A percentile compares a stretch with the other conserved stretches of the same genome.
phyloP scores from a whole-genome alignment of 768 basidiomycete species.

The Auriscalpium orientale region DNA sequence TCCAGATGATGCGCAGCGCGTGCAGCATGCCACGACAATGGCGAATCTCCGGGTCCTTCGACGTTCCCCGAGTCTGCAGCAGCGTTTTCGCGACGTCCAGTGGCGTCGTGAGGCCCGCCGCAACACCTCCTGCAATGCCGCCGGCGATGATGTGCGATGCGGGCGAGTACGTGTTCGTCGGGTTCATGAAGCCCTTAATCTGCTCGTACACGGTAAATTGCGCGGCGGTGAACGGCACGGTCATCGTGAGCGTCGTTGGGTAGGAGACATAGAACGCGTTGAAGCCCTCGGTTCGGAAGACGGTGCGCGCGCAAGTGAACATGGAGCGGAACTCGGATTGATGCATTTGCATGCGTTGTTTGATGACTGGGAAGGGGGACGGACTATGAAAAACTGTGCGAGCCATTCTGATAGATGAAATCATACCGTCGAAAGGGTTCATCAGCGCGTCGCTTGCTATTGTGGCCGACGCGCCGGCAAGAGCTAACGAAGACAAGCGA shows the following conservation, averaged over 20 bases:
- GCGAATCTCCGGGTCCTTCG: conserved; percentile 78
- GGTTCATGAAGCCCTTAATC: conserved; percentile 80
- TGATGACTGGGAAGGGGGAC: conserved; percentile 66
- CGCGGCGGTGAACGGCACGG: conserved; percentile 96
- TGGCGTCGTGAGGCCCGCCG: conserved; percentile 93
- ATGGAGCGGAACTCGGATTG: conserved; percentile 88
- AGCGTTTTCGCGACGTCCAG: conserved; percentile 97
- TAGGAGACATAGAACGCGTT: conserved; percentile 96
- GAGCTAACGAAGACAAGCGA: conserved; percentile 39
- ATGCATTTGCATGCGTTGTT: conserved; percentile 98
- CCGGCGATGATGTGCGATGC: conserved; percentile 87
- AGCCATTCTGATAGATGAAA: neutral
- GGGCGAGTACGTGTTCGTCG: conserved; percentile 84
- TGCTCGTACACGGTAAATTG: conserved; percentile 97
- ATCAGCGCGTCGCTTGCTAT: conserved; percentile 95
- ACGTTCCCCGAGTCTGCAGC: conserved; percentile 89
- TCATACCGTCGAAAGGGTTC: conserved; percentile 98
- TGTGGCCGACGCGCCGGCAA: conserved; percentile 92
- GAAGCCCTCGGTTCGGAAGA: conserved; percentile 82
- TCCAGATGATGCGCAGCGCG: conserved; percentile 85
- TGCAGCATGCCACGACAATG: conserved; percentile 78
- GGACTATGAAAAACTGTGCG: conserved; percentile 5
- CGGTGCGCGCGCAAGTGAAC: conserved; percentile 73
- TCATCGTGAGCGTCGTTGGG: conserved; percentile 94
- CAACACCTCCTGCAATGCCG: conserved; percentile 87